These are phyloP conservation scores for Nitzschia sp. DNA, from an alignment of 108 stramenopile species.

Conservation along the genomic window DNA sequence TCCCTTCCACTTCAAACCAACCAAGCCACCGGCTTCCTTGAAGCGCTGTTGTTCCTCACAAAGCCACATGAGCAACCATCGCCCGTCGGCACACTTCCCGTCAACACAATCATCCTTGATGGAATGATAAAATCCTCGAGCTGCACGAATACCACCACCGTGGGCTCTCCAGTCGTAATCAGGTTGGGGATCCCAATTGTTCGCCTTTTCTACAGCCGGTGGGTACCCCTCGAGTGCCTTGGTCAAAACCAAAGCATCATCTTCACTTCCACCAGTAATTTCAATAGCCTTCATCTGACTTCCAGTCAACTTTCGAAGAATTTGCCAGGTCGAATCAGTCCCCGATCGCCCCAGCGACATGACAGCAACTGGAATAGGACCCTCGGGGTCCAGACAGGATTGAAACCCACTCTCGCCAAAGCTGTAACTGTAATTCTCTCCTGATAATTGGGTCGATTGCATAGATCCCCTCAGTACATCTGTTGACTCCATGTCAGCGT, in stretches of 20 bases:
- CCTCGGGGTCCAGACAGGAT: slow-evolving; percentile 16
- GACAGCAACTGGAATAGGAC: slow-evolving; percentile 11
- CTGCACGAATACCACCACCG: slow-evolving; percentile 4
- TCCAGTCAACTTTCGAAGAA: slow-evolving; percentile 11
- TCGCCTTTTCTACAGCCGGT: background rate
- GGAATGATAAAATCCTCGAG: slow-evolving; percentile 2
- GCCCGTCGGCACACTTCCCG: slow-evolving; percentile 11
- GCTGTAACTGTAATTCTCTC: background rate
- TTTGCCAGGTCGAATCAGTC: slow-evolving; percentile 21
- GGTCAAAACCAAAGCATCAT: background rate
- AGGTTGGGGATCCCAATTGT: background rate
- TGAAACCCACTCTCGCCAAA: background rate
- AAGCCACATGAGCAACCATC: slow-evolving; percentile 18
- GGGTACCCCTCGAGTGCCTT: slow-evolving; percentile 6
- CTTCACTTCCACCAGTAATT: slow-evolving; percentile 11
- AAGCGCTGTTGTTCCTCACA: slow-evolving; percentile 20
- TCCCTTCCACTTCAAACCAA: slow-evolving; percentile 16
- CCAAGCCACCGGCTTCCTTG: slow-evolving; percentile 14
- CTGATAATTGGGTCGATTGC: too few relatives aligned
- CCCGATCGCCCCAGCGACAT: slow-evolving; percentile 20
- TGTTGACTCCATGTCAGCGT: background rate
- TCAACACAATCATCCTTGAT: slow-evolving; percentile 14
- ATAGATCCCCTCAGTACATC: background rate
- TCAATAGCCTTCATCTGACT: slow-evolving; percentile 20
- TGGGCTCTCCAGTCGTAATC: slow-evolving; percentile 14